Percentiles rank a stretch among this genome's conserved stretches.
These are phyloP conservation scores for Clathrus columnatus DNA, from an alignment of 768 basidiomycete species.

Conservation along the genomic window DNA sequence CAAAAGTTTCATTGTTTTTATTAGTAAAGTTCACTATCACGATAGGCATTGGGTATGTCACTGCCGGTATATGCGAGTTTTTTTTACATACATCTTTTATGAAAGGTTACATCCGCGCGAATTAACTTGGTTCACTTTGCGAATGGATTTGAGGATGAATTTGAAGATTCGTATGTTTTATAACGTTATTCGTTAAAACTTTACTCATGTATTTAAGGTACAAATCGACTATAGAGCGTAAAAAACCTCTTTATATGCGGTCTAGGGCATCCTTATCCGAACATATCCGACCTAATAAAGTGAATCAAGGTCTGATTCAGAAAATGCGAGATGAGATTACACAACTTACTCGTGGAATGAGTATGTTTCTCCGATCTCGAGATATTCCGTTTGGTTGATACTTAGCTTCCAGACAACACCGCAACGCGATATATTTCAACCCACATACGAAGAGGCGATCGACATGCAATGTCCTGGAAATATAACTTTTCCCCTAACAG, in stretches of 20 bases:
- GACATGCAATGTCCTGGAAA: slow-evolving; percentile 34
- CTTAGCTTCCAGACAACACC: neutral
- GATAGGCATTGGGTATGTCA: slow-evolving; percentile 55
- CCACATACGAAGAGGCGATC: slow-evolving; percentile 59
- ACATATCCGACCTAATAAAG: slow-evolving; percentile 45
- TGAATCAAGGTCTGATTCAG: slow-evolving; percentile 38
- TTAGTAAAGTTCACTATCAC: neutral
- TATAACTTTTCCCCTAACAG: slow-evolving; percentile 26
- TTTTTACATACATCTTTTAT: neutral
- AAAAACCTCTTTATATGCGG: slow-evolving; percentile 44
- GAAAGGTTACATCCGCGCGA: slow-evolving; percentile 32
- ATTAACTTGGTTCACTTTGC: slow-evolving; percentile 61
- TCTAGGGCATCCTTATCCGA: slow-evolving; percentile 39
- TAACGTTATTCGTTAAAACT: neutral
- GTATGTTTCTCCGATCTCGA: neutral
- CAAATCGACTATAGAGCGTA: slow-evolving; percentile 30
- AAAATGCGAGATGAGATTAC: slow-evolving; percentile 40
- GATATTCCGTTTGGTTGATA: neutral
- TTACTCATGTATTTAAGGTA: neutral
- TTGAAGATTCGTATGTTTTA: slow-evolving; percentile 51
- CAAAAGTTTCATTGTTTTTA: slow-evolving; percentile 8
- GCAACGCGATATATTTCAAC: slow-evolving; percentile 38
- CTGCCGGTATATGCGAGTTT: neutral
- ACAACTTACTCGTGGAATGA: neutral
- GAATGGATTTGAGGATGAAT: slow-evolving; percentile 44